Evolutionary conservation across 2,329 filamentous ascomycete species (phyloP), one percentile per base, ranked within the genome.

Genomic region (Furcasterigmium furcatum): DNA sequence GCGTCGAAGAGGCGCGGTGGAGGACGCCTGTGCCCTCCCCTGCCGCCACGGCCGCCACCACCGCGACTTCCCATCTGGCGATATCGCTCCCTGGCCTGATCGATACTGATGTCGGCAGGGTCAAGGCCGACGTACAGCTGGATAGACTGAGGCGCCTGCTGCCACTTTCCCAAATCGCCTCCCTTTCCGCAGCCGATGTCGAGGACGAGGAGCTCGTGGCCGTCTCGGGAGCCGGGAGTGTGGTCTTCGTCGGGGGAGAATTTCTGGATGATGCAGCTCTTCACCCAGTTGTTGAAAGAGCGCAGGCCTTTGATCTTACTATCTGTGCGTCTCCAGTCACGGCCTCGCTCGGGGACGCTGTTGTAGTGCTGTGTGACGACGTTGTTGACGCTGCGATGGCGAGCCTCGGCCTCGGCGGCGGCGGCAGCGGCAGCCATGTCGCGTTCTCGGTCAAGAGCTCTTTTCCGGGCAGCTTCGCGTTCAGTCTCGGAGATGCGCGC

Each of bases 201-300:
- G 19, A 99, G 77, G 10, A 99, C 88, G 18, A 92, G 76, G 39
- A 97, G 73, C 43, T 83, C 80, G 46, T 83, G 76, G 22, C 71
- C 75, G 58, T 81, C 76, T 51, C 76, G 72, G 38, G 77, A 80
- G 32, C 79, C 79, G 3, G 84, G 80, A 1, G 79, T 72, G 54
- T 85, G 84, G 49, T 88, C 84, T 63, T 92, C 87, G 52, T 85
- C 84, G 0, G 88, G 87, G 5, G 89, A 90, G 69, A 96, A 97
- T 63, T 96, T 96, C 63, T 97, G 91, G 55, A 99, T 97, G 55
- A 97, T 82, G 41, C 88, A 92, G 61, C 90, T 96, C 75, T 99
- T 99, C 69, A 99, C 81, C 94, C 94, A 99, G 67, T 99, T 99
- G 72, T 99, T 99, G 74, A 96, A 94, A 55, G 87, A 89, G 44